phyloP scores from a whole-genome alignment of 129 eudicot species.

The Flaveria bidentis region DNA sequence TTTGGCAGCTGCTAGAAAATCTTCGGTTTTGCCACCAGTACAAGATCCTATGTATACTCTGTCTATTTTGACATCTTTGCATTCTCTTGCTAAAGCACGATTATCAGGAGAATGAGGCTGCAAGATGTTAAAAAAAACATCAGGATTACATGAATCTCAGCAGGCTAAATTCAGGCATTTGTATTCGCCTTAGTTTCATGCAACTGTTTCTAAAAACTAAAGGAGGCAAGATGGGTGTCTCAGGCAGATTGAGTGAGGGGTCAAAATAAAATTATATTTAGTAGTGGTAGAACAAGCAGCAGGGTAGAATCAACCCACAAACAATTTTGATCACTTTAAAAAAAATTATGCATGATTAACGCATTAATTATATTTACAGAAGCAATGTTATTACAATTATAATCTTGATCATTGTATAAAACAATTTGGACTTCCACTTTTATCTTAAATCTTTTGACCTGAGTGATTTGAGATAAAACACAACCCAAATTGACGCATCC shows the following conservation, averaged over 20 bases:
- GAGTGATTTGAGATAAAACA: background rate
- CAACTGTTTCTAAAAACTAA: background rate
- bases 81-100: constrained; percentile 93
- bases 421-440: background rate
- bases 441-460: background rate
- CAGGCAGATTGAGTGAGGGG: background rate
- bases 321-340: background rate
- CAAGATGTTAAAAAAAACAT: constrained; percentile 17
- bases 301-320: background rate
- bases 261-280: background rate
- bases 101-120: constrained; percentile 99
- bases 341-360: background rate
- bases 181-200: background rate
- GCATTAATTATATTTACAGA: background rate
- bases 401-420: background rate
- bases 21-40: constrained; percentile 98
- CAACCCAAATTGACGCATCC: background rate
- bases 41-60: constrained; percentile 99
- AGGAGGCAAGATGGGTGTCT: background rate
- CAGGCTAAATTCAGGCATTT: background rate
- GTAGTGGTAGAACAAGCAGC: background rate
- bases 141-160: constrained; percentile 11
- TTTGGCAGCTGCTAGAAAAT: constrained; percentile 92
- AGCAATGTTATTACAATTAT: background rate
- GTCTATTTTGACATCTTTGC: constrained; percentile 94